A percentile compares a stretch with the other conserved stretches of the same genome.
These are phyloP conservation scores for Tetrahymena malaccensis DNA, from an alignment of 73 alveolate genomes.

Conservation along the genomic window DNA sequence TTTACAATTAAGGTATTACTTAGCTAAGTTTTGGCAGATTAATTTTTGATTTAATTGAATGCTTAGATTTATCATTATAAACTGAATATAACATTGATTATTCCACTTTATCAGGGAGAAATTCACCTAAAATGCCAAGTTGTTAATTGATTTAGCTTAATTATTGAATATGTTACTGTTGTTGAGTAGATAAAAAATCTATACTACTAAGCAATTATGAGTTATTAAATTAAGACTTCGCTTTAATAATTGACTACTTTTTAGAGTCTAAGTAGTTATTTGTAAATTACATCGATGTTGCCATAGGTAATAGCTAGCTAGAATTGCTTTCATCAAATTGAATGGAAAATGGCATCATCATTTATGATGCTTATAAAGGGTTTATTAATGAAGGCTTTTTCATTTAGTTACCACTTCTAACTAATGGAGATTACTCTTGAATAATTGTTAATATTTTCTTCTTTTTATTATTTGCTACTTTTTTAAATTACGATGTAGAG, in stretches of 20 bases:
- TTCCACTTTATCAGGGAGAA: neutral
- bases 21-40: neutral
- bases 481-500: neutral
- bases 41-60: neutral
- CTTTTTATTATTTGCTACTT: neutral
- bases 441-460: neutral
- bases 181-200: neutral
- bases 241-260: neutral
- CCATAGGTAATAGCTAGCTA: neutral
- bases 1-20: neutral
- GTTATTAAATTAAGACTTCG: neutral
- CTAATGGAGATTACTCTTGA: neutral
- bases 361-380: neutral
- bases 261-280: neutral
- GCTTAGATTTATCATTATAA: neutral
- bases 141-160: neutral
- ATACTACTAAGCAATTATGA: neutral
- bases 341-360: neutral
- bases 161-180: neutral
- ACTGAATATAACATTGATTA: neutral
- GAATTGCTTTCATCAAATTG: neutral
- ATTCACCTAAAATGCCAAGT: neutral
- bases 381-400: neutral
- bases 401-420: neutral
- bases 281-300: neutral